phyloP scores from a whole-genome alignment of 441 rosid species.

The Biscutella auriculata region DNA sequence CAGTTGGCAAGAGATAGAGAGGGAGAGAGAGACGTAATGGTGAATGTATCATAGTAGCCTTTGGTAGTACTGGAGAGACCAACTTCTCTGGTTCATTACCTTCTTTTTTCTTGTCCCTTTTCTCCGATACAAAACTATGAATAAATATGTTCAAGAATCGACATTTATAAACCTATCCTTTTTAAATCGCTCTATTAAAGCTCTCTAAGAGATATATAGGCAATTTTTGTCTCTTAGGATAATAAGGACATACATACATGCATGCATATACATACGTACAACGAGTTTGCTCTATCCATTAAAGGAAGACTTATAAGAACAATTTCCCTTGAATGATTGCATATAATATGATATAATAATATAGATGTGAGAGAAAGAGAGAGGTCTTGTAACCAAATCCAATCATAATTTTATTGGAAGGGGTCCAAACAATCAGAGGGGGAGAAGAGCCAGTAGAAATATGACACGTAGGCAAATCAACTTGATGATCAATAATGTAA shows the following conservation, averaged over 20 bases:
- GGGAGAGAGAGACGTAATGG: conserved; percentile 8
- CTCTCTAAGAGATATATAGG: background rate
- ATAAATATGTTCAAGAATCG: background rate
- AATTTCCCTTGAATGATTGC: background rate
- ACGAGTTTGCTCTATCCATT: conserved; percentile 1
- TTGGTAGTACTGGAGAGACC: conserved; percentile 20
- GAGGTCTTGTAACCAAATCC: background rate
- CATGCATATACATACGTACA: background rate
- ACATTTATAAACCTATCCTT: background rate
- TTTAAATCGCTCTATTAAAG: background rate
- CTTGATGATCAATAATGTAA: conserved; percentile 3
- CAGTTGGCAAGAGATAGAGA: conserved; percentile 9
- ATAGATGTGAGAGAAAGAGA: background rate
- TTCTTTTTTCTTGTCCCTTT: conserved; percentile 18
- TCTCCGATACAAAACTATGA: background rate
- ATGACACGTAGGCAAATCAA: conserved; percentile 12
- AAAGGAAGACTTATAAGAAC: background rate
- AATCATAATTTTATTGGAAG: background rate
- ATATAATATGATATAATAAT: background rate
- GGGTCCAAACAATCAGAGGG: conserved; percentile 10
- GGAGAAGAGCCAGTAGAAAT: background rate
- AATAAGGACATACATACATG: conserved; percentile 5
- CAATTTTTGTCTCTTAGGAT: conserved; percentile 7
- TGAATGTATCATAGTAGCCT: conserved; percentile 1
- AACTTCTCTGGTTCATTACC: conserved; percentile 24